A percentile compares a stretch with the other conserved stretches of the same genome.
Evolutionary conservation across 148 eudicot genomes (phyloP).

Genomic region (Rheum nobile): DNA sequence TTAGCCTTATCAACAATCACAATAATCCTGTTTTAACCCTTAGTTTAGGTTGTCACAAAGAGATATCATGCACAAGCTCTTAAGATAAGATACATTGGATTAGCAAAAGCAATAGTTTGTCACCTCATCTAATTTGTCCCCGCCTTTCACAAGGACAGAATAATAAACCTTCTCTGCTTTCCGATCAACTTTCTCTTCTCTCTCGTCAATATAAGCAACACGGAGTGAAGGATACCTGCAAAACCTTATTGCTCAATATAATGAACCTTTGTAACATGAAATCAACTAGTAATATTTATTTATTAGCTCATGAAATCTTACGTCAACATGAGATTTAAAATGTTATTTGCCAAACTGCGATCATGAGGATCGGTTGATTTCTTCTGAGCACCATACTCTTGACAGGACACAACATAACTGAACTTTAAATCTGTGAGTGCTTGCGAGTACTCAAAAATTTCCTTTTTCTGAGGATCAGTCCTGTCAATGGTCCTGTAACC

Average conservation of each 20-base stretch:
- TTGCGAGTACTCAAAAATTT: slow-evolving; percentile 42
- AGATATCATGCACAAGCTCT: background rate
- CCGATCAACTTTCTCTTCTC: slow-evolving; percentile 53
- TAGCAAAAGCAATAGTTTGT: background rate
- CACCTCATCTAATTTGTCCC: slow-evolving; percentile 92
- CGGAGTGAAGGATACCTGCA: slow-evolving; percentile 92
- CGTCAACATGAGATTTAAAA: slow-evolving; percentile 82
- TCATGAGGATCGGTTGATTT: slow-evolving; percentile 55
- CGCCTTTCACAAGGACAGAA: slow-evolving; percentile 95
- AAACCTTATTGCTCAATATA: slow-evolving; percentile 6
- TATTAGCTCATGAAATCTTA: slow-evolving; percentile 19
- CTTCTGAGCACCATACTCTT: slow-evolving; percentile 89
- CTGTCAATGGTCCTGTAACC: slow-evolving; percentile 76
- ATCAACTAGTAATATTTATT: background rate
- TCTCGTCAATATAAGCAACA: slow-evolving; percentile 91
- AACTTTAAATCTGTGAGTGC: slow-evolving; percentile 96
- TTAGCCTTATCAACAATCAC: background rate
- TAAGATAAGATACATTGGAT: background rate
- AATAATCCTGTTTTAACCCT: background rate
- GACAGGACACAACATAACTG: slow-evolving; percentile 96
- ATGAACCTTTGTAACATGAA: background rate
- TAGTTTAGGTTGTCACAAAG: background rate
- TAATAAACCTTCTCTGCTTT: slow-evolving; percentile 71
- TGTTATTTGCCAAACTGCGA: slow-evolving; percentile 62
- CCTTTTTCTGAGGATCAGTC: slow-evolving; percentile 28